Evolutionary conservation across 2,329 filamentous ascomycete species (phyloP), one percentile per base, ranked within the genome.

Genomic region (Monosporascus sp.): DNA sequence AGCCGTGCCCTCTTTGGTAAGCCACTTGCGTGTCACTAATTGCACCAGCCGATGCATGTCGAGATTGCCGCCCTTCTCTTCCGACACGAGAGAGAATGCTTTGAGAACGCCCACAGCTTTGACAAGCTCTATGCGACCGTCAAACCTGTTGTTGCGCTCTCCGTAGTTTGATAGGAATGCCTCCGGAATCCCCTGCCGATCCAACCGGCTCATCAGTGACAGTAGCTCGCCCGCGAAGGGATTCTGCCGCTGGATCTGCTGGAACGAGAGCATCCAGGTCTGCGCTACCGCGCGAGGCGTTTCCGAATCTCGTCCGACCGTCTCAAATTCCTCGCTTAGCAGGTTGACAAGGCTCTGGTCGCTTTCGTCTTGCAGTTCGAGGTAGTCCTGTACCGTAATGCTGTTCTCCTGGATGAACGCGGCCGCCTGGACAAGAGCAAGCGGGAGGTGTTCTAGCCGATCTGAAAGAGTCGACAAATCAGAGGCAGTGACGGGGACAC

Each of bases 131-230:
- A 57, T 3, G 50, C 37, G 31, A 14, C 31, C 31, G 9, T 35
- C 45, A 27, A 48, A 49, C 8, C 44, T 56, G 41, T 76, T 50
- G 18, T 72, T 52, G 15, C 43, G 31, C 2, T 56, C 25, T 69
- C 65, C 0, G 71, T 70, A 24, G 77, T 35, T 35, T 14, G 31
- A 35, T 35, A 35, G 2, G 31, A 35, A 35, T 5, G 31, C 31
- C 31, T 35, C 9, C 31, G 31, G 31, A 35, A 14, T 75, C 7
- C 66, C 70, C 57, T 76, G 69, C n/a, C 64, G 62, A 50, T 78
- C 67, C 56, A 74, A 78, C 53, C 74, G 72, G 64, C 74, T 75
- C 70, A 78, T 72, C 6, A 78, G 64, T 1, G 72, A 74, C 0
- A 79, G 57, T 11, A 78, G 59, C 17, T 74, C 59, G 3, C 74